Evolutionary conservation across 1,284 basidiomycete genomes (phyloP), one percentile per base, ranked within the genome.

Genomic region (Ceratobasidium sp.): DNA sequence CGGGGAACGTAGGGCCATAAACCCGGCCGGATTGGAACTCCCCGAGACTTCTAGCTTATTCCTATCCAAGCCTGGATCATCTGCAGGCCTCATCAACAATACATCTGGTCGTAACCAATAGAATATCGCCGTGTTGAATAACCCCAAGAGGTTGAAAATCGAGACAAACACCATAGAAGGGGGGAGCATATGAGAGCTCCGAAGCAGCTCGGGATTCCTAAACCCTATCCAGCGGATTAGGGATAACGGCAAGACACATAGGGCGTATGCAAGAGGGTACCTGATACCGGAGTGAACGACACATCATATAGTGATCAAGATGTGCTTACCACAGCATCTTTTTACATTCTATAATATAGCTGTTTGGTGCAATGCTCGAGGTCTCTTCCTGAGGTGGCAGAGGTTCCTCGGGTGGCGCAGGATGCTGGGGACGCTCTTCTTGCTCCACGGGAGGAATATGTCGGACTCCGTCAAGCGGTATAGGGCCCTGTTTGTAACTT

Each of bases 141-240:
- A 46, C 19, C 62, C 62, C 62, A 65, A 43, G 17, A 65, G 43
- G 62, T 44, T 65, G n/a, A 65, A 65, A 43, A 65, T 65, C 19
- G 34, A 40, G n/a, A 19, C 22, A 40, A 65, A 65, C 19, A 65
- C 62, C 62, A 65, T 65, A 4, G 62, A 43, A 43, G 62, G 34
- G 4, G 62, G 34, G 11, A 65, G 13, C 5, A 65, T 13, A 43
- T 44, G 5, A 5, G 32, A 9, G 34, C 40, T 15, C 11, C 43
- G 13, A 7, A 43, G 22, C 8, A 65, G 5, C 6, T 65, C 40
- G 34, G 34, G 32, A 29, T 65, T 15, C 19, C 19, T 19, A 44
- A 65, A 65, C 4, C 37, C 62, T 3, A 37, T 40, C 62, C 62
- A 65, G 17, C 62, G 62, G 5, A 65, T 44, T 6, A 65, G 37